These are phyloP conservation scores for Saussurea involucrata DNA, from an alignment of 129 eudicot genomes.

Conservation along the genomic window DNA sequence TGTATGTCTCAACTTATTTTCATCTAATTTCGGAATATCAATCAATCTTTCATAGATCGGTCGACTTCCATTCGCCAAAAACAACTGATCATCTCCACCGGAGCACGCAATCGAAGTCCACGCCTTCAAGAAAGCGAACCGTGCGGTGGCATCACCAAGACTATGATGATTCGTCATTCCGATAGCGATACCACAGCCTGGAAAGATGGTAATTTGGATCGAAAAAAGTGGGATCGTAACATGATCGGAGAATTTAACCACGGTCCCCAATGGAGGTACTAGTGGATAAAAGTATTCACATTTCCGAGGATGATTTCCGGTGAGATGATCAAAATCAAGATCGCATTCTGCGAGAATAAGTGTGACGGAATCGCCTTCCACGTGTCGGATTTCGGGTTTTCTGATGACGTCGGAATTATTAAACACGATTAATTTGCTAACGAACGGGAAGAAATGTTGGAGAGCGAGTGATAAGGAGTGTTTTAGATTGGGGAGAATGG, in stretches of 20 bases:
- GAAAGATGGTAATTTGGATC: constrained; percentile 40
- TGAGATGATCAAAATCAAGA: constrained; percentile 32
- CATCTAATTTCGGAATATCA: constrained; percentile 28
- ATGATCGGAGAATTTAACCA: constrained; percentile 8
- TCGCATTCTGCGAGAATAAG: constrained; percentile 36
- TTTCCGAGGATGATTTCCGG: constrained; percentile 33
- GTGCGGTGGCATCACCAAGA: constrained; percentile 41
- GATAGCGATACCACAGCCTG: constrained; percentile 33
- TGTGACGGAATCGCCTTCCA: constrained; percentile 35
- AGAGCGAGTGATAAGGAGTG: constrained; percentile 45
- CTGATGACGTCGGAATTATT: background rate
- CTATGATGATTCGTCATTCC: constrained; percentile 51
- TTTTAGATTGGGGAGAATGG: constrained; percentile 37
- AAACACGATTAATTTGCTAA: constrained; percentile 29
- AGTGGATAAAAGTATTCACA: constrained; percentile 35
- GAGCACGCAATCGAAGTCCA: constrained; percentile 34
- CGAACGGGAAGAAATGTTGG: constrained; percentile 38
- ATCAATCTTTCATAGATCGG: constrained; percentile 46
- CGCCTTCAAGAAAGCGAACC: constrained; percentile 34
- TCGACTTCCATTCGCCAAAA: constrained; percentile 10
- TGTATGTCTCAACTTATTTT: constrained; percentile 17
- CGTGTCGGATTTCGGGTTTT: constrained; percentile 32
- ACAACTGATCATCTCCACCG: constrained; percentile 27
- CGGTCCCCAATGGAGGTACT: constrained; percentile 29
- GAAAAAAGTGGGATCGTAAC: constrained; percentile 37